Evolutionary conservation across 2,329 filamentous ascomycete genomes (phyloP), one percentile per base, ranked within the genome.

Genomic region (Aureobasidium pullulans): DNA sequence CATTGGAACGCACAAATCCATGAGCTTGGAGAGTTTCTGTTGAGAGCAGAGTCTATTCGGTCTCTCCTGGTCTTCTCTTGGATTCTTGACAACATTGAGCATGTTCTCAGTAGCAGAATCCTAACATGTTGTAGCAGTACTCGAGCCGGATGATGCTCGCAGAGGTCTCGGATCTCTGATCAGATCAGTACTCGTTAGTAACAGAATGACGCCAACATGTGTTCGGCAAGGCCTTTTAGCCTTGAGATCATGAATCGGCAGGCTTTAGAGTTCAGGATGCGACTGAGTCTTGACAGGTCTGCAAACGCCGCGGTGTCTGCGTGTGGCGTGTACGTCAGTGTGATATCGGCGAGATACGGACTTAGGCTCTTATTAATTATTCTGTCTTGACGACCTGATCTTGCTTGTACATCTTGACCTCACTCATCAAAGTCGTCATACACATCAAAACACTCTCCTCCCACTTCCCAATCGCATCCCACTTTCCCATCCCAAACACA

Each of bases 371-470:
- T 54, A 43, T 54, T 54, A 54, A 54, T 34, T 54, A 43, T 54
- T 54, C 34, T 34, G 50, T n/a, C 28, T 32, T 3, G 8, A 4
- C 19, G 28, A 6, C 15, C 37, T 8, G n/a, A 42, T 6, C 23
- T 15, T 29, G 43, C 43, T 46, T 52, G 49, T 36, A 6, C 50
- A 47, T 43, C 31, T 43, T 50, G 57, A 48, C 46, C 46, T 46
- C 57, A 50, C 57, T 52, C 57, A 19, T 37, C 37, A 15, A 19
- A 28, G 39, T 54, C 50, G 50, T 54, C 50, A 54, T 54, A 54
- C 23, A 36, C 8, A 42, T 56, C 34, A 43, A 44, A 59, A 52
- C 39, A 36, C 37, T 46, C 23, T 44, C 42, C 29, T 49, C 46
- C 31, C 48, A 16, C 46, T 15, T 46, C 28, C 29, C 39, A 49